Conservation (phyloP, 352 stramenopile species). For the Nothophytophthora sp. region DNA sequence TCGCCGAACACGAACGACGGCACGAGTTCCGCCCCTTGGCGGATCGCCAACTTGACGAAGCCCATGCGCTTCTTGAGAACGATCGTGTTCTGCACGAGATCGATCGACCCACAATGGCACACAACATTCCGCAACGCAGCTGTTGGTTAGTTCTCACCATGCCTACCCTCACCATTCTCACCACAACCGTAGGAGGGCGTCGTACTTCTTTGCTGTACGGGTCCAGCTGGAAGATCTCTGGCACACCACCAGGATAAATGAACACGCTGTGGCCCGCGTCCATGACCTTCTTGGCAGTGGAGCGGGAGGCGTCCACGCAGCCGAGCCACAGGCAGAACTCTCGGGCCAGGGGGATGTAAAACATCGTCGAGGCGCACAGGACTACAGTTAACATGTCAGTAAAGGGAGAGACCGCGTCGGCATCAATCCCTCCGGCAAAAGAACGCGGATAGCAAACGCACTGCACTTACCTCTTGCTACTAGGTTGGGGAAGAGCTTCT, state of each 20-base stretch:
- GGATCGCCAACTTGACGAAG: constrained; percentile 83
- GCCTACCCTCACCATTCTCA: neutral
- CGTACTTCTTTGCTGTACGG: constrained; percentile 63
- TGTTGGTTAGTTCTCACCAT: no score
- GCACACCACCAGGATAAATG: constrained; percentile 75
- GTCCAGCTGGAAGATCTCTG: constrained; percentile 79
- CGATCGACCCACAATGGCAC: no score
- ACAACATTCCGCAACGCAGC: no score
- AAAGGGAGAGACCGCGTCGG: neutral
- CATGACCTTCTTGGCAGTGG: constrained; percentile 74
- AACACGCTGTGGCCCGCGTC: constrained; percentile 65
- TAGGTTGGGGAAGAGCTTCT: constrained; percentile 69
- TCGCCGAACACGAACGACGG: constrained; percentile 80
- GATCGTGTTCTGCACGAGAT: constrained; percentile 42
- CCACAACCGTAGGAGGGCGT: no score
- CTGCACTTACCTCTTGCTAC: constrained; percentile 33
- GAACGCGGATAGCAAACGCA: neutral
- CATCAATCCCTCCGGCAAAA: neutral
- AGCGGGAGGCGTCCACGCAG: constrained; percentile 71
- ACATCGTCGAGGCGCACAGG: constrained; percentile 69
- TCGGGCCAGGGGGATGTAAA: constrained; percentile 62
- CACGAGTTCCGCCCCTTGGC: constrained; percentile 73
- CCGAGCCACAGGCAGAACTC: constrained; percentile 75
- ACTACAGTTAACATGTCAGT: constrained; percentile 23
- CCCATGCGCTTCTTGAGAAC: constrained; percentile 80